Conservation (phyloP, 495 filamentous ascomycete genomes). For the Neurospora terricola region DNA sequence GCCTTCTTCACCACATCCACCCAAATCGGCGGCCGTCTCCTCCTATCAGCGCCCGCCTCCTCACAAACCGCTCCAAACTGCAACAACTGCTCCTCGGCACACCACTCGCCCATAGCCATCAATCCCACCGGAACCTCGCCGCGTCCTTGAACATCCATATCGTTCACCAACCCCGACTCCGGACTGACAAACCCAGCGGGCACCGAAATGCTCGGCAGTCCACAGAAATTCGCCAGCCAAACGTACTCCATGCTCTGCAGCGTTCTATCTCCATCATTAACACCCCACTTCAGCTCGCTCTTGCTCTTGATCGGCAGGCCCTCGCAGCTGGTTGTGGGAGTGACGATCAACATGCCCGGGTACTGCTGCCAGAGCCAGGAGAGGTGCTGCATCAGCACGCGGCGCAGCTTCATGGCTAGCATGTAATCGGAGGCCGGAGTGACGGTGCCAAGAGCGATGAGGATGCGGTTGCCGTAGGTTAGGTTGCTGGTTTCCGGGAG, state of each 20-base stretch:
- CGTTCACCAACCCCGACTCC: conserved; percentile 14
- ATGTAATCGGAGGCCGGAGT: conserved; percentile 60
- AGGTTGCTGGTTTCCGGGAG: conserved; percentile 32
- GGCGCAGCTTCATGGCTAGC: conserved; percentile 66
- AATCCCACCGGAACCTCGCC: conserved; percentile 61
- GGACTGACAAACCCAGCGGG: conserved; percentile 55
- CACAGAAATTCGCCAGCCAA: conserved; percentile 76
- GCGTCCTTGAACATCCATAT: conserved; percentile 17
- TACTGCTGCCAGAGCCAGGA: conserved; percentile 57
- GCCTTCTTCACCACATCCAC: conserved; percentile 21
- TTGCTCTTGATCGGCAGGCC: conserved; percentile 54
- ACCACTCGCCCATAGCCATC: conserved; percentile 81
- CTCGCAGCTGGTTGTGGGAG: conserved; percentile 63
- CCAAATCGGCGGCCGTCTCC: conserved; percentile 17
- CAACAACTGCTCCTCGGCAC: conserved; percentile 59
- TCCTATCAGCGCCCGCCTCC: conserved; percentile 14
- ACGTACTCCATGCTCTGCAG: conserved; percentile 76
- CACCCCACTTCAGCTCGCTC: conserved; percentile 45
- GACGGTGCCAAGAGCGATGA: conserved; percentile 52
- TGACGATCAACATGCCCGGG: conserved; percentile 65
- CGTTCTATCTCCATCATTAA: conserved; percentile 60
- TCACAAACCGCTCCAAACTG: conserved; percentile 59
- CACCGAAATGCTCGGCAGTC: conserved; percentile 57
- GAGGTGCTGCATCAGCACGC: conserved; percentile 71
- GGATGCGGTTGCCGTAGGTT: conserved; percentile 58